These are phyloP conservation scores for Fusarium luffae DNA, from an alignment of 2,329 filamentous ascomycete species.

Conservation along the genomic window DNA sequence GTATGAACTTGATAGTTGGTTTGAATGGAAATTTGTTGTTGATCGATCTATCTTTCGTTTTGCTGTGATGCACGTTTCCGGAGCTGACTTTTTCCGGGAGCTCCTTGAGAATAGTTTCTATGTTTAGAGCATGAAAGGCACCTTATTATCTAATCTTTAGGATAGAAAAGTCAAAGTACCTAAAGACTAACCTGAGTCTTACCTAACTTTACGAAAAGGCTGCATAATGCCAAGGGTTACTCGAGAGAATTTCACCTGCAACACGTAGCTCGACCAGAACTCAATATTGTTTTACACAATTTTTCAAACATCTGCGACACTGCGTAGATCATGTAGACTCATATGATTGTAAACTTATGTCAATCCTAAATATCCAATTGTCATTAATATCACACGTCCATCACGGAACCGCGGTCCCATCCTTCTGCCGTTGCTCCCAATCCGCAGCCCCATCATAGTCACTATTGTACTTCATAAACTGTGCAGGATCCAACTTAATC, in stretches of 20 bases:
- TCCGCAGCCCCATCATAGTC: conserved; percentile 34
- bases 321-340: too few species aligned
- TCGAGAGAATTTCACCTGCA: neutral
- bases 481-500: conserved; percentile 35
- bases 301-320: too few species aligned
- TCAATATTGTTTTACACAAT: too few species aligned
- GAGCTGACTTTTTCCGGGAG: neutral
- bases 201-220: too few species aligned
- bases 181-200: too few species aligned
- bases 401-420: conserved; percentile 9
- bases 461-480: conserved; percentile 41
- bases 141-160: too few species aligned
- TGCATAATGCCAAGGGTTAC: too few species aligned
- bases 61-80: neutral
- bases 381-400: neutral
- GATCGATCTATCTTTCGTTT: neutral
- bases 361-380: neutral
- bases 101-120: neutral
- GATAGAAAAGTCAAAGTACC: too few species aligned
- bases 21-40: neutral
- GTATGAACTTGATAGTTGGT: neutral
- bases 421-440: conserved; percentile 36
- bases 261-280: neutral
- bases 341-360: too few species aligned
- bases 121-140: too few species aligned